phyloP scores from a whole-genome alignment of 2,329 filamentous ascomycete genomes.

The Botryotinia convoluta region DNA sequence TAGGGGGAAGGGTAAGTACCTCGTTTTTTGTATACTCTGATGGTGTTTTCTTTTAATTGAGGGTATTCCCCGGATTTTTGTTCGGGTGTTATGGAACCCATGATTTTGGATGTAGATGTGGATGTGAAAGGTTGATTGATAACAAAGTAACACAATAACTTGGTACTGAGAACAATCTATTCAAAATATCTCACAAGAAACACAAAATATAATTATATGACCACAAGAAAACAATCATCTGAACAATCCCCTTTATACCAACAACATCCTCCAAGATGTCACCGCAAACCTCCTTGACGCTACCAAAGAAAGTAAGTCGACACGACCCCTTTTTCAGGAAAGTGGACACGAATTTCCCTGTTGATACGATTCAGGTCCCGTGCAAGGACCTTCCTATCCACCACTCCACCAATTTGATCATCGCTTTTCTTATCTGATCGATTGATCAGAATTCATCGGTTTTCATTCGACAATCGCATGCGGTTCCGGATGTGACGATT shows the following conservation, averaged over 20 bases:
- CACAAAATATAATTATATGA: neutral
- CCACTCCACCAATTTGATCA: neutral
- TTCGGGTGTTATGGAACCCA: neutral
- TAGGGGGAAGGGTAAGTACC: neutral
- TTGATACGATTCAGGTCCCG: neutral
- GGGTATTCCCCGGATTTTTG: neutral
- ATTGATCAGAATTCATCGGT: neutral
- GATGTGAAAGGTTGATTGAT: neutral
- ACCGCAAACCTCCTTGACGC: neutral
- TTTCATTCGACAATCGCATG: neutral
- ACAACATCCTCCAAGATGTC: neutral
- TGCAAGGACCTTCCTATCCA: neutral
- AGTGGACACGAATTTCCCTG: neutral
- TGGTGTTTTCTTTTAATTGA: constrained; percentile 1
- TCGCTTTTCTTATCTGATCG: constrained; percentile 5
- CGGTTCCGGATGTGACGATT: neutral
- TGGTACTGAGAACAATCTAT: too few species aligned
- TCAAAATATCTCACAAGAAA: neutral
- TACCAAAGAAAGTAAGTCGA: neutral
- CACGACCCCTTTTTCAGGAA: neutral
- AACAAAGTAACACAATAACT: neutral
- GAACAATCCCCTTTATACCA: neutral
- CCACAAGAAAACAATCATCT: neutral
- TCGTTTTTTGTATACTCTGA: constrained; percentile 4
- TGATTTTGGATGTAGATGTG: neutral